A percentile compares a stretch with the other conserved stretches of the same genome.
Conservation (phyloP, 2,329 filamentous ascomycete genomes). For the Fusarium fujikuroi region DNA sequence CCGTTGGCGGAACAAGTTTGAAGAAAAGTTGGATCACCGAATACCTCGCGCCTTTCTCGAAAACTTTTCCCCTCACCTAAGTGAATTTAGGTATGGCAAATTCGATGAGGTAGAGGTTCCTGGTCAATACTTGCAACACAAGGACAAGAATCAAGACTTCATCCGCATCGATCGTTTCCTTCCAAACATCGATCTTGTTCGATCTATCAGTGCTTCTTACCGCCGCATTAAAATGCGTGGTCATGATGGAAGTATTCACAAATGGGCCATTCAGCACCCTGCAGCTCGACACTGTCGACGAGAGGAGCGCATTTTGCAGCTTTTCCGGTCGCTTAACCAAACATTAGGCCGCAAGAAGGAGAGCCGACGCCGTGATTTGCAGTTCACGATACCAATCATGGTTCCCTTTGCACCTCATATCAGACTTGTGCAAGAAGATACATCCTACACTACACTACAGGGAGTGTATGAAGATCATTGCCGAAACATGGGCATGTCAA, state of each 20-base stretch:
- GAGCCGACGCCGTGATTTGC: conserved; percentile 89
- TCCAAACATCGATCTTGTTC: conserved; percentile 91
- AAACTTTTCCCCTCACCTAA: conserved; percentile 87
- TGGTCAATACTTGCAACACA: conserved; percentile 95
- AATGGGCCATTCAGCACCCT: conserved; percentile 96
- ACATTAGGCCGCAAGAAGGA: conserved; percentile 93
- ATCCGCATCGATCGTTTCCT: conserved; percentile 97
- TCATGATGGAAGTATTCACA: conserved; percentile 96
- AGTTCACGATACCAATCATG: conserved; percentile 96
- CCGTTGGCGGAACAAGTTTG: conserved; percentile 96
- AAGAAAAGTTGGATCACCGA: conserved; percentile 93
- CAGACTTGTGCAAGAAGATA: conserved; percentile 93
- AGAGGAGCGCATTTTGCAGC: conserved; percentile 93
- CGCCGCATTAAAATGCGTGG: conserved; percentile 94
- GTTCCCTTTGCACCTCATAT: conserved; percentile 95
- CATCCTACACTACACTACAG: conserved; percentile 93
- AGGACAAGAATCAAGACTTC: conserved; percentile 99
- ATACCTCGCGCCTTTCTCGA: conserved; percentile 80
- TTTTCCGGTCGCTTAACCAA: conserved; percentile 98
- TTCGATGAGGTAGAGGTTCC: conserved; percentile 99
- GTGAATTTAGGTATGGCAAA: conserved; percentile 96
- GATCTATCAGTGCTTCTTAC: conserved; percentile 90
- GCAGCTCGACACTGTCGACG: conserved; percentile 90
- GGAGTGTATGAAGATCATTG: conserved; percentile 97
- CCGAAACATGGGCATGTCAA: conserved; percentile 83